Evolutionary conservation across 768 basidiomycete genomes (phyloP), one percentile per base, ranked within the genome.

Genomic region (Serendipita sp.): DNA sequence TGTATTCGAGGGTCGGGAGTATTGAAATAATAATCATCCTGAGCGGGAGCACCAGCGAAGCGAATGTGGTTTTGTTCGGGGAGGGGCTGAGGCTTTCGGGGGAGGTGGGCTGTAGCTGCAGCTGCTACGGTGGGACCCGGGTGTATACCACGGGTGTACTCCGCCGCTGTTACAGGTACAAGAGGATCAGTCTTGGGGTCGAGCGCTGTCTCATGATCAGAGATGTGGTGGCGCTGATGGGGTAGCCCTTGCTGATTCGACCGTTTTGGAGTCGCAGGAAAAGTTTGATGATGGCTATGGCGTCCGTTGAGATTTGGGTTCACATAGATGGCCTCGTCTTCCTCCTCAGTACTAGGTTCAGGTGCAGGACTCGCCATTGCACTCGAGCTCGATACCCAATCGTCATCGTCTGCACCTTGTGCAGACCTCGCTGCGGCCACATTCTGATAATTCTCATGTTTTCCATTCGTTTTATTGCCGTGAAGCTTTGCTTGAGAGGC

Each of bases 331-430:
- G n/a, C 16, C 28, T 30, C 56, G 34, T 60, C 56, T 38, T 60
- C 56, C n/a, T 60, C 56, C 32, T 60, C 56, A n/a, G 16, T 28
- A 28, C 32, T 38, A 8, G 56, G 56, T 32, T 60, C 56, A 30
- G 56, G 28, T n/a, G 56, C 56, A 28, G 56, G 56, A 36, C 56
- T 60, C 16, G 56, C 28, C 16, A 60, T 35, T 28, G 56, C 56
- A 36, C 56, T 60, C 56, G 56, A 60, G 35, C 56, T 60, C 56
- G 56, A 60, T 8, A 60, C 56, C 56, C 56, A 60, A 35, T 60
- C 56, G 23, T 60, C 56, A 36, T 60, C 56, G 35, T 60, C 56
- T 35, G 56, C 56, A 7, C 32, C 48, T n/a, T 32, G 18, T 52
- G 7, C 48, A 32, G 32, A 16, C 32, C n/a, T 16, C 8, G 34